Evolutionary conservation across 495 filamentous ascomycete species (phyloP).

Genomic region (Trichodelitschia bisporula): DNA sequence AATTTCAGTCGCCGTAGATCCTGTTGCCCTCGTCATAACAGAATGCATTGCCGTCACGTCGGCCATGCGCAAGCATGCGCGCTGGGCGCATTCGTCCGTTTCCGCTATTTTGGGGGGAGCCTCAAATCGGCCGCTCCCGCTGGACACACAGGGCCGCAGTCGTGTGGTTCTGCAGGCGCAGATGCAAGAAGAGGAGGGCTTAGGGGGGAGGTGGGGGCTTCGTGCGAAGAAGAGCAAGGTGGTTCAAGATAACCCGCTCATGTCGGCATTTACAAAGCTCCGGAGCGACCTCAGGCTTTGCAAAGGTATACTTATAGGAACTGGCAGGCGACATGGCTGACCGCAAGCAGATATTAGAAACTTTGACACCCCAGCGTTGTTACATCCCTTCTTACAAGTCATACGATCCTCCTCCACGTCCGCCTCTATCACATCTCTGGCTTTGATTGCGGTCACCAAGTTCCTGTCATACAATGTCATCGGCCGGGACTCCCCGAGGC

Average conservation of each 20-base stretch:
- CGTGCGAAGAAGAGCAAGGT: slow-evolving; percentile 94
- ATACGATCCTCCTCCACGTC: slow-evolving; percentile 92
- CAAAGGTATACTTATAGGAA: slow-evolving; percentile 27
- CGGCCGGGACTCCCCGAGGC: slow-evolving; percentile 51
- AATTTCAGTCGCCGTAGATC: slow-evolving; percentile 65
- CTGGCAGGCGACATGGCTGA: slow-evolving; percentile 4
- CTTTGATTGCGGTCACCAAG: slow-evolving; percentile 86
- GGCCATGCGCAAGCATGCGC: slow-evolving; percentile 91
- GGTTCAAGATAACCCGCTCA: slow-evolving; percentile 94
- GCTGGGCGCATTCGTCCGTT: slow-evolving; percentile 91
- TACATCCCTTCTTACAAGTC: slow-evolving; percentile 92
- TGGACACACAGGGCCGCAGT: too few relatives aligned
- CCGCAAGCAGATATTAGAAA: slow-evolving; percentile 50
- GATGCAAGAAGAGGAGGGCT: slow-evolving; percentile 19
- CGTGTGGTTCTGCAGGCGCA: slow-evolving; percentile 2
- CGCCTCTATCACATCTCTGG: slow-evolving; percentile 83
- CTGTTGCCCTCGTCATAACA: slow-evolving; percentile 84
- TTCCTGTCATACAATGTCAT: slow-evolving; percentile 93
- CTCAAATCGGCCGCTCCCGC: too few relatives aligned
- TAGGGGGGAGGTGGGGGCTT: slow-evolving; percentile 55
- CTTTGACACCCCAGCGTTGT: slow-evolving; percentile 73
- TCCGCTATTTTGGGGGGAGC: slow-evolving; percentile 79
- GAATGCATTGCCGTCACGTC: slow-evolving; percentile 98
- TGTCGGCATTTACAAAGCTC: slow-evolving; percentile 79
- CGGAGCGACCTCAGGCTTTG: slow-evolving; percentile 77